These are phyloP conservation scores for Linum usitatissimum DNA, from an alignment of 345 rosid species.

Conservation along the genomic window DNA sequence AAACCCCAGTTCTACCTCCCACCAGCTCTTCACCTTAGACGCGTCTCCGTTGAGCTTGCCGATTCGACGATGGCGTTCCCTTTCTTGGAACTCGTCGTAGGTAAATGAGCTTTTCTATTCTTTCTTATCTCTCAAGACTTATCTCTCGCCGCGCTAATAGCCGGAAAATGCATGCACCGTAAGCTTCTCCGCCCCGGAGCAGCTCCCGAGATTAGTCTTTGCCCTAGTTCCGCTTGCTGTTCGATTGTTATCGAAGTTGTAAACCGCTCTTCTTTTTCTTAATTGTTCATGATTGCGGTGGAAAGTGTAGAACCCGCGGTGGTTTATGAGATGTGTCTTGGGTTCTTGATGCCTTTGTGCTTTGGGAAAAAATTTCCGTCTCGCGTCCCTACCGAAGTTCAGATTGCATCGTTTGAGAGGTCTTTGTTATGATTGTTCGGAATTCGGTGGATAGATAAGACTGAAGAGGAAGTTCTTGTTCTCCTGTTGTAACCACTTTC, in stretches of 20 bases:
- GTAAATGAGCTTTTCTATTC: neutral
- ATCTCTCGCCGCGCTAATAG: neutral
- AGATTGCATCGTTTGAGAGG: neutral
- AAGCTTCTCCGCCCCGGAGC: neutral
- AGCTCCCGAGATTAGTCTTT: neutral
- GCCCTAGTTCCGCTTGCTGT: neutral
- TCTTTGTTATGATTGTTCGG: neutral
- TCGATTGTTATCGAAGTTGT: neutral
- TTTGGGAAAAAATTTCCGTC: neutral
- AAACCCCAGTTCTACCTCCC: neutral
- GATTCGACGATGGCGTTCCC: slow-evolving; percentile 1
- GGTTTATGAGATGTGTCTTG: neutral
- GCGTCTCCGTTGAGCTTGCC: neutral
- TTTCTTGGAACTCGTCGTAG: slow-evolving; percentile 2
- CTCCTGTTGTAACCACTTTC: neutral
- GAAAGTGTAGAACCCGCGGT: neutral
- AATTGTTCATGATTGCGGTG: neutral
- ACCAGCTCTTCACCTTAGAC: neutral
- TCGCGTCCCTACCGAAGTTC: neutral
- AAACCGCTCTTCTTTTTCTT: neutral
- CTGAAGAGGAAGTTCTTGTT: neutral
- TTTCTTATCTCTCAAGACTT: neutral
- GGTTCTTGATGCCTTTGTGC: neutral
- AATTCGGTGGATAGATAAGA: neutral
- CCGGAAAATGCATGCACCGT: neutral